Percentiles rank a stretch among this genome's conserved stretches.
These are phyloP conservation scores for Suillus bovinus DNA, from an alignment of 768 basidiomycete genomes.

Conservation along the genomic window DNA sequence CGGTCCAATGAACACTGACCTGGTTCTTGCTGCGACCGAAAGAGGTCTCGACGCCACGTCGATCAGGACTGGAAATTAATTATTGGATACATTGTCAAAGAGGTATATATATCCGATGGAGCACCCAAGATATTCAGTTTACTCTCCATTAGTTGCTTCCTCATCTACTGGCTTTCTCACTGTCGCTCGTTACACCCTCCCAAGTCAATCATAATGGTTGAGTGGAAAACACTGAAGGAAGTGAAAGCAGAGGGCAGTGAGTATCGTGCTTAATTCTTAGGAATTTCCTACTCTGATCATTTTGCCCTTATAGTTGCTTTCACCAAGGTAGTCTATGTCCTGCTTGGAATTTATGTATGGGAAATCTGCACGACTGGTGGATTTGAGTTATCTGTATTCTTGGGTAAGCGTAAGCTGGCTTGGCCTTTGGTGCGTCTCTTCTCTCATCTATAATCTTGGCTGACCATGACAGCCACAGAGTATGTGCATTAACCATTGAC, in stretches of 20 bases:
- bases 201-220: slow-evolving; percentile 20
- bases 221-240: slow-evolving; percentile 25
- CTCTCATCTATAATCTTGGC: slow-evolving; percentile 3
- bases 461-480: slow-evolving; percentile 1
- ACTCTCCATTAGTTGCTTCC: not conserved
- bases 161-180: slow-evolving; percentile 6
- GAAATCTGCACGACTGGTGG: slow-evolving; percentile 61
- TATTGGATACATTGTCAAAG: not conserved
- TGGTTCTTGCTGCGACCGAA: not conserved
- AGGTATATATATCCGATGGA: not conserved
- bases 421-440: slow-evolving; percentile 66
- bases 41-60: not conserved
- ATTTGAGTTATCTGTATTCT: slow-evolving; percentile 69
- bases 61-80: not conserved
- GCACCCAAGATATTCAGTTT: not conserved
- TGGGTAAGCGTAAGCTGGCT: slow-evolving; percentile 55
- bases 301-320: slow-evolving; percentile 47
- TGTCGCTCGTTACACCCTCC: slow-evolving; percentile 11
- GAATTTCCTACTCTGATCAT: slow-evolving; percentile 7
- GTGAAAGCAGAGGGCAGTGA: slow-evolving; percentile 25
- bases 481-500: slow-evolving; percentile 1
- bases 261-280: slow-evolving; percentile 10
- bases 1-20: not conserved
- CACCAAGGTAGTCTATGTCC: slow-evolving; percentile 56
- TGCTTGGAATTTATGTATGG: slow-evolving; percentile 70